These are phyloP conservation scores for Trypanosoma brucei DNA, from an alignment of 208 protist genomes.

Conservation along the genomic window DNA sequence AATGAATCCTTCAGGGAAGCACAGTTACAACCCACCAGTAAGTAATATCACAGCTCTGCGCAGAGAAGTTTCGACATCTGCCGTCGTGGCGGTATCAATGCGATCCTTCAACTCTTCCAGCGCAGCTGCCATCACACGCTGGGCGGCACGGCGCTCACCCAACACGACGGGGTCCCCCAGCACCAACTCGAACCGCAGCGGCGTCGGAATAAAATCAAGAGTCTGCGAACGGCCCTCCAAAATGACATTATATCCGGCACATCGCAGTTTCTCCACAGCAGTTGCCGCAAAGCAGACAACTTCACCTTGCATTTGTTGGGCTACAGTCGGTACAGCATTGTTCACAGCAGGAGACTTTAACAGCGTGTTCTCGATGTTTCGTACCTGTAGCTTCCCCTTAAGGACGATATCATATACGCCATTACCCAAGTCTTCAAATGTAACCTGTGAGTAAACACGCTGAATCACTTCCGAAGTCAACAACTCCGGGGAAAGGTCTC, in stretches of 20 bases:
- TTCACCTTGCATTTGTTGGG: slow-evolving; percentile 89
- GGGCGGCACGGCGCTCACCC: slow-evolving; percentile 81
- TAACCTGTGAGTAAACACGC: slow-evolving; percentile 54
- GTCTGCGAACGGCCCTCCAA: slow-evolving; percentile 88
- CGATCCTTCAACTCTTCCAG: slow-evolving; percentile 34
- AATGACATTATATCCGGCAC: slow-evolving; percentile 84
- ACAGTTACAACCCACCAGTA: too few relatives aligned
- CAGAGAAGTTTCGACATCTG: slow-evolving; percentile 22
- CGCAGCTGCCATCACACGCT: slow-evolving; percentile 84
- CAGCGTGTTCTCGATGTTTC: slow-evolving; percentile 84
- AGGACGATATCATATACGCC: slow-evolving; percentile 66
- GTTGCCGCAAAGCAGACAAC: slow-evolving; percentile 78
- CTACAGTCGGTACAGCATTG: slow-evolving; percentile 78
- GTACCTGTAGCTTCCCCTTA: slow-evolving; percentile 55
- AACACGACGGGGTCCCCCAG: slow-evolving; percentile 68
- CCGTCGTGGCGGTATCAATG: slow-evolving; percentile 21
- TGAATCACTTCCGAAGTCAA: slow-evolving; percentile 61
- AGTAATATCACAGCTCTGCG: slow-evolving; percentile 25
- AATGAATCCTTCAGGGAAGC: neutral
- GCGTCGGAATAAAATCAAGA: slow-evolving; percentile 80
- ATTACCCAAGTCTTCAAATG: slow-evolving; percentile 48
- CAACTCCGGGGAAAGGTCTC: slow-evolving; percentile 41
- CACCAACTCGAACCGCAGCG: slow-evolving; percentile 84
- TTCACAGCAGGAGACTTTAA: slow-evolving; percentile 82
- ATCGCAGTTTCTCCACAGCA: slow-evolving; percentile 65